A percentile compares a stretch with the other conserved stretches of the same genome.
Conservation (phyloP, 208 protist genomes). For the Acanthamoeba polyphaga region DNA sequence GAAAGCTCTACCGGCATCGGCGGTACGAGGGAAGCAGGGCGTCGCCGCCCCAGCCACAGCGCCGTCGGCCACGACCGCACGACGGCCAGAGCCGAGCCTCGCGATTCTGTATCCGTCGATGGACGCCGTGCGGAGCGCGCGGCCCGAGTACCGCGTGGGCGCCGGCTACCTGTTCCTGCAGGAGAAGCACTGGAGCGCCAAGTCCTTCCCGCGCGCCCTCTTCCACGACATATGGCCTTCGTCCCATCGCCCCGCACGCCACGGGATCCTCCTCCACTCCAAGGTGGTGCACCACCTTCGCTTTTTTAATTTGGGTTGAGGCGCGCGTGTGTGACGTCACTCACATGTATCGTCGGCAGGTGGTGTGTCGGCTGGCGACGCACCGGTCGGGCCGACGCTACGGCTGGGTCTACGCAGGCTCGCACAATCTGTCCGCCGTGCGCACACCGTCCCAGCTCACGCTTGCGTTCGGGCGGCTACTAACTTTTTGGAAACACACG, state of each 20-base stretch:
- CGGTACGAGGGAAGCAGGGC: too few species aligned
- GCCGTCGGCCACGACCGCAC: too few species aligned
- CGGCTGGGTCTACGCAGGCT: conserved; percentile 79
- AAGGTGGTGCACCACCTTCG: not conserved
- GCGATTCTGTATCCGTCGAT: conserved; percentile 36
- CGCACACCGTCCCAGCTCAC: not conserved
- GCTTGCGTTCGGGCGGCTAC: not conserved
- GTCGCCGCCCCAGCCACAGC: too few species aligned
- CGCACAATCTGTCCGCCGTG: conserved; percentile 78
- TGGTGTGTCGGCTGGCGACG: conserved; percentile 5
- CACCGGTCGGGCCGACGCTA: conserved; percentile 38
- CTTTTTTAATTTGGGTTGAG: not conserved
- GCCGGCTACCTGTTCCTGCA: conserved; percentile 37
- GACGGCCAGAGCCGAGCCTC: not conserved
- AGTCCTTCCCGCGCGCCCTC: not conserved
- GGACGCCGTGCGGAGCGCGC: not conserved
- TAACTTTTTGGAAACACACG: too few species aligned
- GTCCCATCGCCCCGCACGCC: not conserved
- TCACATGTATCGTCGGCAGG: not conserved
- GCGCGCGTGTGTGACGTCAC: not conserved
- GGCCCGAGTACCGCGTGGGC: not conserved
- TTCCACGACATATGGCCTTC: conserved; percentile 43
- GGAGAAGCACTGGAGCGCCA: conserved; percentile 5
- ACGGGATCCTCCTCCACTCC: conserved; percentile 50
- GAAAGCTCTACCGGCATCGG: too few species aligned